Conservation (phyloP, 495 filamentous ascomycete species). For the Aspergillus affinis region DNA sequence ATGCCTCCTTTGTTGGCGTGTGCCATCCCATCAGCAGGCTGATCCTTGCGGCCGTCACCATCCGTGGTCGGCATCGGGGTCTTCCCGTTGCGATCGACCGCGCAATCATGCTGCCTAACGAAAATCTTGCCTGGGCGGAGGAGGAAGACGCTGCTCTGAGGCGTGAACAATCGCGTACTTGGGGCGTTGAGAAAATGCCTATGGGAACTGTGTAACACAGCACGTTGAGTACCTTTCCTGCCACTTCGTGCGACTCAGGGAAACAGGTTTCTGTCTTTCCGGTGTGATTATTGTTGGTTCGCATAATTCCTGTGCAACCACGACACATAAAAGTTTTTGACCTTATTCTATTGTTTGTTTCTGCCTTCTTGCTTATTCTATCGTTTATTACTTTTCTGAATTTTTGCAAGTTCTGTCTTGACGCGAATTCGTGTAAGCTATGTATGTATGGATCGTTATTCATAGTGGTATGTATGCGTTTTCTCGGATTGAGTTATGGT, state of each 20-base stretch:
- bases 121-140: conserved; percentile 53
- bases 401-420: background rate
- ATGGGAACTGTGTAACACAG: conserved; percentile 29
- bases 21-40: conserved; percentile 74
- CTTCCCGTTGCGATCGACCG: conserved; percentile 80
- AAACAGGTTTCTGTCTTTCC: too few species aligned
- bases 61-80: conserved; percentile 76
- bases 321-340: conserved; percentile 3
- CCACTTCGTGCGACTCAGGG: too few species aligned
- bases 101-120: conserved; percentile 70
- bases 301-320: background rate
- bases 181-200: conserved; percentile 29
- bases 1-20: conserved; percentile 70
- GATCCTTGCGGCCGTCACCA: conserved; percentile 73
- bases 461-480: background rate
- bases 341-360: too few species aligned
- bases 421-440: background rate
- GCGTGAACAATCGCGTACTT: conserved; percentile 27
- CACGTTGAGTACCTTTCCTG: too few species aligned
- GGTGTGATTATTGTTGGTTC: background rate
- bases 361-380: background rate
- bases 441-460: background rate
- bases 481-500: background rate
- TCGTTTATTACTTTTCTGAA: background rate
- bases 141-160: conserved; percentile 59